phyloP scores from a whole-genome alignment of 1,284 basidiomycete genomes.

The Ceratobasidium sp. region DNA sequence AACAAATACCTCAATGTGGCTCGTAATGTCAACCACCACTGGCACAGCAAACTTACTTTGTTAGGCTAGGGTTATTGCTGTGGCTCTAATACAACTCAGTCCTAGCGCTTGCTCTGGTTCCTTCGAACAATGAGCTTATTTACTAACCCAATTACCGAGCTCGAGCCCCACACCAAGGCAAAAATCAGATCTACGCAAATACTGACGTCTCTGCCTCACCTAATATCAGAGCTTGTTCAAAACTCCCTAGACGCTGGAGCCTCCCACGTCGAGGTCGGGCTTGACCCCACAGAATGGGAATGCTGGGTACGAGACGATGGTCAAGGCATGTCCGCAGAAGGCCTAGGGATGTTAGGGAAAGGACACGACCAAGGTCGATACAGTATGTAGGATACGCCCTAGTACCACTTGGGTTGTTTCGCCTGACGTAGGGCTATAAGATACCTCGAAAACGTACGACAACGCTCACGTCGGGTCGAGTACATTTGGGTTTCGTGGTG shows the following conservation, averaged over 20 bases:
- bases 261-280: constrained; percentile 50
- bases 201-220: constrained; percentile 76
- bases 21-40: constrained; percentile 1
- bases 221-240: constrained; percentile 83
- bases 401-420: neutral
- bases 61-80: neutral
- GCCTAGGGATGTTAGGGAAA: constrained; percentile 62
- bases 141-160: constrained; percentile 9
- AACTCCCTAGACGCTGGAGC: constrained; percentile 67
- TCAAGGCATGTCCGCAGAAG: constrained; percentile 67
- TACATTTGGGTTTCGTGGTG: constrained; percentile 87
- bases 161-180: constrained; percentile 57
- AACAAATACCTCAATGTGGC: constrained; percentile 1
- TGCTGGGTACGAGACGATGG: constrained; percentile 88
- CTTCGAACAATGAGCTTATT: constrained; percentile 8
- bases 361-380: constrained; percentile 65
- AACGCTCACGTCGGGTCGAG: constrained; percentile 60
- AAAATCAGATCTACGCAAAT: constrained; percentile 82
- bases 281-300: constrained; percentile 65
- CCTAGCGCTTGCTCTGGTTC: neutral
- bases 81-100: too few relatives aligned
- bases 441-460: constrained; percentile 73
- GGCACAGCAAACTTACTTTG: neutral
- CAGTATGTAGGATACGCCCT: constrained; percentile 59
- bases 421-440: constrained; percentile 48